Conservation (phyloP, 768 basidiomycete genomes). For the Tricholoma sp. region DNA sequence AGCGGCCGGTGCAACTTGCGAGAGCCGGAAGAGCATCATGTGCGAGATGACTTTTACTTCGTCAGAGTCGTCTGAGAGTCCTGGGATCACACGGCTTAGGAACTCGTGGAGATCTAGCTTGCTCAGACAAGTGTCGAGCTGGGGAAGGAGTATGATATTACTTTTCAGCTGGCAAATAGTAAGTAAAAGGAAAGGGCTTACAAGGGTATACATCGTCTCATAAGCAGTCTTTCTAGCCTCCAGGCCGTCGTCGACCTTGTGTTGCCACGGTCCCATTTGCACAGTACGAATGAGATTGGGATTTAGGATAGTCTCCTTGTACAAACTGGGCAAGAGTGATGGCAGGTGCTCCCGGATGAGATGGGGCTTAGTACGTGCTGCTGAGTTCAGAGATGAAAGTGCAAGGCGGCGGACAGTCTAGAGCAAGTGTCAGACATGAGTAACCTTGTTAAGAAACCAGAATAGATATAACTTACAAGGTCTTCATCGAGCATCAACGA, state of each 20-base stretch:
- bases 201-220: constrained; percentile 94
- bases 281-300: constrained; percentile 80
- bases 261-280: constrained; percentile 96
- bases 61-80: constrained; percentile 84
- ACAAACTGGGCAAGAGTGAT: constrained; percentile 73
- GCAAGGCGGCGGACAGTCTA: constrained; percentile 90
- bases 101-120: constrained; percentile 87
- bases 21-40: constrained; percentile 90
- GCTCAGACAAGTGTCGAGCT: constrained; percentile 89
- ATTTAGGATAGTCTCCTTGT: constrained; percentile 80
- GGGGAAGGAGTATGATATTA: neutral
- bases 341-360: constrained; percentile 82
- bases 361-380: constrained; percentile 91
- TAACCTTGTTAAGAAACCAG: neutral
- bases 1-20: constrained; percentile 81
- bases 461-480: constrained; percentile 47
- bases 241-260: constrained; percentile 94
- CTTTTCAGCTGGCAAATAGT: neutral
- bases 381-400: constrained; percentile 88
- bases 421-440: neutral
- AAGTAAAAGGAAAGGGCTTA: constrained; percentile 30
- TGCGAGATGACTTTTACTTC: constrained; percentile 97
- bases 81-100: constrained; percentile 73
- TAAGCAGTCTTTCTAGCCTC: constrained; percentile 96
- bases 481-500: constrained; percentile 84